phyloP scores from a whole-genome alignment of 2,329 filamentous ascomycete genomes.

The Phialophora macrospora region DNA sequence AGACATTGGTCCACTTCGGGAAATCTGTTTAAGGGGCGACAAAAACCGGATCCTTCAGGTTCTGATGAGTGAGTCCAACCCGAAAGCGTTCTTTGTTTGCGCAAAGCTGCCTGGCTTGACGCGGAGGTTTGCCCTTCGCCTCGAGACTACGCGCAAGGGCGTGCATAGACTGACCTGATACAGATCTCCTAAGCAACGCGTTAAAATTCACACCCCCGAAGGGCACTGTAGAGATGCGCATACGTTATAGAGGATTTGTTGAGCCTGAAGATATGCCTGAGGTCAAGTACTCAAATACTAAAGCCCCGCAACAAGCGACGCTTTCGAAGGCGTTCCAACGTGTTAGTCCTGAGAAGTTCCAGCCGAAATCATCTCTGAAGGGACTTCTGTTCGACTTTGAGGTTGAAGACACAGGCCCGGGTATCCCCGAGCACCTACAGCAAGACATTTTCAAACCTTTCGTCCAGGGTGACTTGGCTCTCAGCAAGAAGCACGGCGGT shows the following conservation, averaged over 20 bases:
- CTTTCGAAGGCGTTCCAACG: constrained; percentile 8
- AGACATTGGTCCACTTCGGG: constrained; percentile 71
- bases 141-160: not conserved
- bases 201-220: constrained; percentile 83
- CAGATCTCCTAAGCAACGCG: constrained; percentile 79
- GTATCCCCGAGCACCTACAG: constrained; percentile 76
- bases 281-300: constrained; percentile 43
- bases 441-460: constrained; percentile 89
- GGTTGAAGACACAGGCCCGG: constrained; percentile 83
- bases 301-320: constrained; percentile 42
- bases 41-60: constrained; percentile 87
- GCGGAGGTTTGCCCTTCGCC: not conserved
- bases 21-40: constrained; percentile 87
- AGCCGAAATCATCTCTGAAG: constrained; percentile 64
- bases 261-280: constrained; percentile 54
- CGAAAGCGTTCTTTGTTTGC: not conserved
- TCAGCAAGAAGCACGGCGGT: constrained; percentile 87
- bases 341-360: constrained; percentile 42
- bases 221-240: constrained; percentile 74
- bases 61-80: constrained; percentile 50
- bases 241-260: constrained; percentile 64
- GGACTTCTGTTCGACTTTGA: constrained; percentile 79
- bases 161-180: not conserved
- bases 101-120: not conserved
- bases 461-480: constrained; percentile 81